Conservation (phyloP, 352 stramenopile species). For the Globisporangium radiosum region DNA sequence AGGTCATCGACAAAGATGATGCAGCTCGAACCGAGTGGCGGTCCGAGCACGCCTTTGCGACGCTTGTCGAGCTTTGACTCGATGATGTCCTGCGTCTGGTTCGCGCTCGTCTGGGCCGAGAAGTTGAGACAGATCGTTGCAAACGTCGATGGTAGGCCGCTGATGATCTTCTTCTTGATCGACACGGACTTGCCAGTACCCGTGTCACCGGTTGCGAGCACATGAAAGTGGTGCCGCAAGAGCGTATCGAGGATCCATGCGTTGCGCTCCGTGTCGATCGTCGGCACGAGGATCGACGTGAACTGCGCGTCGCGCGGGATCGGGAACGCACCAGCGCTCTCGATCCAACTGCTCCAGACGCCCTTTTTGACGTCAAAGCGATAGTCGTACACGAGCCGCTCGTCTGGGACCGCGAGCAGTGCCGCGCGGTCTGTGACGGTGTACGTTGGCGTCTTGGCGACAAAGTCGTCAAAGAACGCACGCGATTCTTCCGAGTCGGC, state of each 20-base stretch:
- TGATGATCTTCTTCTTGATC: constrained; percentile 91
- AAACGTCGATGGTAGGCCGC: constrained; percentile 70
- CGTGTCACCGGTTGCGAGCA: constrained; percentile 89
- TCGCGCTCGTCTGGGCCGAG: constrained; percentile 89
- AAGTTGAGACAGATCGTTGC: constrained; percentile 92
- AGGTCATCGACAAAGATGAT: constrained; percentile 94
- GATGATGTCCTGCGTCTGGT: constrained; percentile 93
- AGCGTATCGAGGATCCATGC: constrained; percentile 89
- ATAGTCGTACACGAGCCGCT: constrained; percentile 88
- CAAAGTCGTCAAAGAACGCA: constrained; percentile 75
- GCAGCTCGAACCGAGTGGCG: constrained; percentile 85
- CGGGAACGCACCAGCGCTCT: constrained; percentile 30
- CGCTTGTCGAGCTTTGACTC: constrained; percentile 93
- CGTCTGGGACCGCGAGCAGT: constrained; percentile 44
- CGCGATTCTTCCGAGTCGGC: constrained; percentile 26
- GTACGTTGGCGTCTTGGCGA: constrained; percentile 81
- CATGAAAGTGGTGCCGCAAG: constrained; percentile 83
- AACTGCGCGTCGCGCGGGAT: constrained; percentile 78
- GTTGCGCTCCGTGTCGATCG: constrained; percentile 90
- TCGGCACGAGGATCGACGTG: constrained; percentile 89
- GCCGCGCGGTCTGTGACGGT: constrained; percentile 21
- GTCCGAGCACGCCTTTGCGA: constrained; percentile 88
- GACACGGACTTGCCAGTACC: constrained; percentile 93
- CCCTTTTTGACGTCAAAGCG: constrained; percentile 81
- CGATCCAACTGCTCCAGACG: constrained; percentile 82